Evolutionary conservation across 2,329 filamentous ascomycete genomes (phyloP).

Genomic region (Stagonosporopsis vannaccii): DNA sequence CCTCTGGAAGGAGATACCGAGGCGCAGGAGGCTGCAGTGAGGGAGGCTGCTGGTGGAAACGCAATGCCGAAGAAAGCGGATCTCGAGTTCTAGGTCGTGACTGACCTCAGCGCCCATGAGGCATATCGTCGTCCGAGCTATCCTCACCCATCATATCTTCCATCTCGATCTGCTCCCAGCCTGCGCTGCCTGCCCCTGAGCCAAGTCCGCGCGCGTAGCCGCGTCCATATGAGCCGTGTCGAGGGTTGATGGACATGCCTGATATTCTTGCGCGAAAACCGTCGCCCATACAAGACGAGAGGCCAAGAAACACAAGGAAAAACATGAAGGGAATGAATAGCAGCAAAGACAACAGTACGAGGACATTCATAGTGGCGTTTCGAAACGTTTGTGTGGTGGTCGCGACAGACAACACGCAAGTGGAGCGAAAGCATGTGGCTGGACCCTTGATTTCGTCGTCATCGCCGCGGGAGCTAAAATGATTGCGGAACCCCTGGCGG

Average conservation of each 20-base stretch:
- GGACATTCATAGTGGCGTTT: slow-evolving; percentile 41
- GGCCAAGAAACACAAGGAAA: slow-evolving; percentile 58
- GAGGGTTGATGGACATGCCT: slow-evolving; percentile 54
- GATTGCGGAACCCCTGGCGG: slow-evolving; percentile 26
- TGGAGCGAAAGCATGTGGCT: slow-evolving; percentile 27
- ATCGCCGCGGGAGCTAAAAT: slow-evolving; percentile 11
- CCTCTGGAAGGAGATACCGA: slow-evolving; percentile 79
- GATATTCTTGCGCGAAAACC: slow-evolving; percentile 55
- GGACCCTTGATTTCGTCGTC: slow-evolving; percentile 18
- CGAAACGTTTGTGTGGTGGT: slow-evolving; percentile 1
- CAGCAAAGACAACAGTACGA: slow-evolving; percentile 42
- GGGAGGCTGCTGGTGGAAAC: slow-evolving; percentile 49
- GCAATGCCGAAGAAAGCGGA: slow-evolving; percentile 63
- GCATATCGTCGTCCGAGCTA: slow-evolving; percentile 34
- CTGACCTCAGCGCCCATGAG: slow-evolving; percentile 3
- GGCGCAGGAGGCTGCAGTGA: slow-evolving; percentile 59
- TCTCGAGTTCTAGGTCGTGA: slow-evolving; percentile 68
- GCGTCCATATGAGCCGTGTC: slow-evolving; percentile 59
- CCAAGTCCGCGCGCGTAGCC: slow-evolving; percentile 64
- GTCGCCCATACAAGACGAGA: slow-evolving; percentile 64
- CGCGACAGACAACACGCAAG: slow-evolving; percentile 12
- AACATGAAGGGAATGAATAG: slow-evolving; percentile 48
- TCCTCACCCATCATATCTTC: slow-evolving; percentile 64
- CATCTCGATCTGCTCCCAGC: slow-evolving; percentile 70
- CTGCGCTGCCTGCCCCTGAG: slow-evolving; percentile 59